These are phyloP conservation scores for Trichoderma breve DNA, from an alignment of 2,329 filamentous ascomycete species.

Conservation along the genomic window DNA sequence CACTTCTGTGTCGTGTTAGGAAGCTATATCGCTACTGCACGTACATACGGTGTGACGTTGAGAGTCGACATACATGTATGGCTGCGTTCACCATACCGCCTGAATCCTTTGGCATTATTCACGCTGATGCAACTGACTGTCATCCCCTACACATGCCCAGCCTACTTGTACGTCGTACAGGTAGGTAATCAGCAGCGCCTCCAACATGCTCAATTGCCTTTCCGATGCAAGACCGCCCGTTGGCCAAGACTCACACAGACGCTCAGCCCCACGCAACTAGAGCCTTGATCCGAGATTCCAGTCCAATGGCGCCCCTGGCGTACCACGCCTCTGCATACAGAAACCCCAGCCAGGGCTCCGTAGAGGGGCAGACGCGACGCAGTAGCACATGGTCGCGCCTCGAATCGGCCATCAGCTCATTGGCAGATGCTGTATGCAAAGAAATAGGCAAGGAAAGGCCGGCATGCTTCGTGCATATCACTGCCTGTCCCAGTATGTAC, in stretches of 20 bases:
- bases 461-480: background rate
- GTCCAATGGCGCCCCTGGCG: constrained; percentile 16
- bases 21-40: background rate
- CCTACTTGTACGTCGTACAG: background rate
- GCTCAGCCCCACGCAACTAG: constrained; percentile 1
- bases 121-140: background rate
- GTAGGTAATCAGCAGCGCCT: background rate
- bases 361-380: constrained; percentile 14
- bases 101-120: background rate
- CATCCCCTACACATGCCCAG: background rate
- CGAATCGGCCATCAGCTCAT: constrained; percentile 7
- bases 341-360: constrained; percentile 6
- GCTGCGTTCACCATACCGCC: constrained; percentile 8
- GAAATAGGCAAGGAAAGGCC: background rate
- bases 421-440: background rate
- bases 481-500: constrained; percentile 1
- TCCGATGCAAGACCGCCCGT: constrained; percentile 6
- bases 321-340: constrained; percentile 1
- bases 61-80: background rate
- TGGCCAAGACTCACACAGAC: constrained; percentile 5
- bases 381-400: constrained; percentile 15
- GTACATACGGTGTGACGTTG: constrained; percentile 2
- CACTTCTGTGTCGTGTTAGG: background rate
- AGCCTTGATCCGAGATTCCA: constrained; percentile 12
- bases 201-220: background rate